These are phyloP conservation scores for Xylogone sp. DNA, from an alignment of 2,329 filamentous ascomycete species.

Conservation along the genomic window DNA sequence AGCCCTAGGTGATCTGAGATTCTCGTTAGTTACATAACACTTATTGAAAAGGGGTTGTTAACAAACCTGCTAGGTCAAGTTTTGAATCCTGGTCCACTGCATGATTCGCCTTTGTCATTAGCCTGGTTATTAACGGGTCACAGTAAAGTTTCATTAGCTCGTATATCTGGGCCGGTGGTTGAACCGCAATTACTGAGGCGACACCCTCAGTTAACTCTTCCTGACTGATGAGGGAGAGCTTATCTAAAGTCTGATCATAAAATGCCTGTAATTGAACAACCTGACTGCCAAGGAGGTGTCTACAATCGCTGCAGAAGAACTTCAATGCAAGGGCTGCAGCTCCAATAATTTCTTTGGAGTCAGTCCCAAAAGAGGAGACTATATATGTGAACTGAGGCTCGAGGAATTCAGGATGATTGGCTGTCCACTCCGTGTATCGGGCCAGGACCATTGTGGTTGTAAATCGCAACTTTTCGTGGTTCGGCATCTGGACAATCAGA, in stretches of 20 bases:
- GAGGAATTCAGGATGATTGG: conserved; percentile 86
- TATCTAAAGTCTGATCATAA: conserved; percentile 85
- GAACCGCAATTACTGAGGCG: conserved; percentile 83
- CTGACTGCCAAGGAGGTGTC: conserved; percentile 76
- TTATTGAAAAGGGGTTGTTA: background rate
- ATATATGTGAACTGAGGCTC: conserved; percentile 95
- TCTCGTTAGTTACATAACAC: too few species aligned
- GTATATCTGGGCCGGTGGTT: conserved; percentile 77
- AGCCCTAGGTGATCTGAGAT: conserved; percentile 89
- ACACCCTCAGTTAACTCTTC: conserved; percentile 97
- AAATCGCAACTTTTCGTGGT: conserved; percentile 97
- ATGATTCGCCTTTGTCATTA: conserved; percentile 83
- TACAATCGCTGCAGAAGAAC: conserved; percentile 96
- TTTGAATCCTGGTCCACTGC: conserved; percentile 81
- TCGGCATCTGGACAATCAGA: conserved; percentile 87
- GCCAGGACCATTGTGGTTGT: conserved; percentile 97
- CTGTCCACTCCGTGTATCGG: conserved; percentile 96
- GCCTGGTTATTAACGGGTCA: conserved; percentile 78
- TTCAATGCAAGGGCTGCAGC: conserved; percentile 93
- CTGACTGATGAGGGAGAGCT: conserved; percentile 79
- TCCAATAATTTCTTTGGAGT: conserved; percentile 84
- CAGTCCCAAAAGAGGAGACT: conserved; percentile 84
- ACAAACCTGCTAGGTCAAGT: conserved; percentile 75
- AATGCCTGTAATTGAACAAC: conserved; percentile 86
- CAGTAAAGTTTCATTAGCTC: conserved; percentile 87